These are phyloP conservation scores for Theileria annulata DNA, from an alignment of 169 alveolate species.

Conservation along the genomic window DNA sequence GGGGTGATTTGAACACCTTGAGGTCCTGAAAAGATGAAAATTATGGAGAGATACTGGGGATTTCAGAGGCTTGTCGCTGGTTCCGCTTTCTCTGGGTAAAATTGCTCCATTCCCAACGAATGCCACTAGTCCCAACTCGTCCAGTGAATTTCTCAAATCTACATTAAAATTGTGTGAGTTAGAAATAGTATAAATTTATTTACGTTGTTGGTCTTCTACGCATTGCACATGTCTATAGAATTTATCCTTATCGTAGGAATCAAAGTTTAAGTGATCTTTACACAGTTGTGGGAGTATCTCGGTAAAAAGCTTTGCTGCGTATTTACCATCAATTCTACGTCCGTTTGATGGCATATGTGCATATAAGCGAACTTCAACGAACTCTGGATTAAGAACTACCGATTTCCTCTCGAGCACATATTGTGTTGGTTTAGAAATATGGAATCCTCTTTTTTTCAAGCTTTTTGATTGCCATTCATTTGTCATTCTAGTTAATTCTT, in stretches of 20 bases:
- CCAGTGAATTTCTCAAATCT: conserved; percentile 59
- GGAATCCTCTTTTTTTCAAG: background rate
- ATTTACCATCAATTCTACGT: conserved; percentile 46
- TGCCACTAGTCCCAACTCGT: conserved; percentile 65
- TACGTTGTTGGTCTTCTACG: conserved; percentile 58
- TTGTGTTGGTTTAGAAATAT: conserved; percentile 43
- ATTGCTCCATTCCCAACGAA: conserved; percentile 79
- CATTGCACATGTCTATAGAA: conserved; percentile 36
- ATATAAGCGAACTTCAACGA: conserved; percentile 40
- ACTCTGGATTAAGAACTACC: conserved; percentile 29
- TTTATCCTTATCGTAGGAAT: conserved; percentile 20
- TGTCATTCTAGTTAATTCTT: background rate
- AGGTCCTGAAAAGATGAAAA: conserved; percentile 13
- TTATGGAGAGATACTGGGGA: conserved; percentile 1
- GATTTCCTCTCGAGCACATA: conserved; percentile 46
- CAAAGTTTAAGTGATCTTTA: conserved; percentile 12
- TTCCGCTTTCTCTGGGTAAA: conserved; percentile 73
- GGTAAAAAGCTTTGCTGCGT: conserved; percentile 30
- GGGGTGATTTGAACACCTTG: conserved; percentile 58
- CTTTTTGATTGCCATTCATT: background rate
- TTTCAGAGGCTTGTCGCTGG: conserved; percentile 61
- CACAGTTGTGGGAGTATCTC: conserved; percentile 39
- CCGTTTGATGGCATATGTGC: conserved; percentile 58
- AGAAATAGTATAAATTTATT: background rate
- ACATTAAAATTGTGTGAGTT: background rate